phyloP scores from a whole-genome alignment of 129 eudicot species.

The Chrysanthemum seticuspe region DNA sequence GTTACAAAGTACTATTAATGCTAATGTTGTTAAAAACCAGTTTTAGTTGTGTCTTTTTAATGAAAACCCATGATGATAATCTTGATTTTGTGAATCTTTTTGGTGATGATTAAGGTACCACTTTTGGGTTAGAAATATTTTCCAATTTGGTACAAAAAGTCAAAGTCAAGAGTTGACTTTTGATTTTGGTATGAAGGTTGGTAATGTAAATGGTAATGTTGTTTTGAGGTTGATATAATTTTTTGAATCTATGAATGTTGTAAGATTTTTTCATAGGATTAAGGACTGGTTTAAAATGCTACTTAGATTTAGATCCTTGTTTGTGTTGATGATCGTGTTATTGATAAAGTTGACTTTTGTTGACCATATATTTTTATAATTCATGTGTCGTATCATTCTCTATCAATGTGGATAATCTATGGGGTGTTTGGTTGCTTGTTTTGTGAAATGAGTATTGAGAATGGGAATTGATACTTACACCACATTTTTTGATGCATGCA shows the following conservation, averaged over 20 bases:
- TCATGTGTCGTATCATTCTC: not conserved
- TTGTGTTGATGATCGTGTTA: constrained; percentile 19
- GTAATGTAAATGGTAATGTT: not conserved
- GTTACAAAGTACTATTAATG: no score
- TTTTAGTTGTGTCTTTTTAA: constrained; percentile 8
- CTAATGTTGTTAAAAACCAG: not conserved
- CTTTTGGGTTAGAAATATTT: constrained; percentile 1
- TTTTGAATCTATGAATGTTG: not conserved
- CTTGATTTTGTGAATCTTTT: not conserved
- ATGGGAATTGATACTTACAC: no score
- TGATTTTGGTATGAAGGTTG: not conserved
- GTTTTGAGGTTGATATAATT: not conserved
- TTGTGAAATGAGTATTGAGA: no score
- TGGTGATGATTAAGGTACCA: not conserved
- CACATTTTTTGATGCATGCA: no score
- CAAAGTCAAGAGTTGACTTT: constrained; percentile 39
- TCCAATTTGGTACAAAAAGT: not conserved
- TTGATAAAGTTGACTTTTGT: constrained; percentile 34
- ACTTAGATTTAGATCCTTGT: constrained; percentile 1
- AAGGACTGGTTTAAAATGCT: not conserved
- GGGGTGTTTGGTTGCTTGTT: not conserved
- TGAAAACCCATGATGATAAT: not conserved
- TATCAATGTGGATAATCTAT: not conserved
- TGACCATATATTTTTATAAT: constrained; percentile 7
- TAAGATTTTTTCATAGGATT: constrained; percentile 16